Percentiles rank a stretch among this genome's conserved stretches.
These are phyloP conservation scores for Lyophyllum shimeji DNA, from an alignment of 768 basidiomycete species.

Conservation along the genomic window DNA sequence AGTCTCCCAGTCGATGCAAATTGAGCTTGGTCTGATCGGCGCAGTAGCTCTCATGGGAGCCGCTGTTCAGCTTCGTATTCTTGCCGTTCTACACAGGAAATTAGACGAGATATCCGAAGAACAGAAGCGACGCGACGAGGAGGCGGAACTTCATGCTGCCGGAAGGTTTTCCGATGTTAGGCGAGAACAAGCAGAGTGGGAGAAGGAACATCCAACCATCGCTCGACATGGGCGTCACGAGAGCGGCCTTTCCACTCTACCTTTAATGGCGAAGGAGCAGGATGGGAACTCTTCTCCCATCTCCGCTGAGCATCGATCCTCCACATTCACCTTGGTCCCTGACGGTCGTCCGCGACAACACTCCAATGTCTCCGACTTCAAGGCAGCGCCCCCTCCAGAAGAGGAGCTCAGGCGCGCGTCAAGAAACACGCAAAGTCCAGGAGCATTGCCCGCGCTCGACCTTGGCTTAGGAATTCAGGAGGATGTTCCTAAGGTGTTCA, in stretches of 20 bases:
- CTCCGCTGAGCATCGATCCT: slow-evolving; percentile 47
- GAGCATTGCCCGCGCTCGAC: slow-evolving; percentile 68
- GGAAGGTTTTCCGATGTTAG: slow-evolving; percentile 62
- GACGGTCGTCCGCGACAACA: slow-evolving; percentile 56
- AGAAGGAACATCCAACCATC: slow-evolving; percentile 74
- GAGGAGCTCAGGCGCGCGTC: slow-evolving; percentile 59
- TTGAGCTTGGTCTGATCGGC: slow-evolving; percentile 86
- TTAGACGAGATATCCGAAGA: slow-evolving; percentile 79
- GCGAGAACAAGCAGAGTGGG: slow-evolving; percentile 82
- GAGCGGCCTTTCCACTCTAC: slow-evolving; percentile 62
- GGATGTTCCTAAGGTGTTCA: slow-evolving; percentile 72
- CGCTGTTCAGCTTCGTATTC: slow-evolving; percentile 87
- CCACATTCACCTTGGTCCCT: slow-evolving; percentile 49
- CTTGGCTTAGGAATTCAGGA: slow-evolving; percentile 74
- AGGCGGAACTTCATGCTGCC: slow-evolving; percentile 74
- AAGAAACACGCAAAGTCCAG: slow-evolving; percentile 49
- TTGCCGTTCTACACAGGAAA: slow-evolving; percentile 76
- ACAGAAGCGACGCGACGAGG: slow-evolving; percentile 67
- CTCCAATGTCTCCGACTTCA: slow-evolving; percentile 75
- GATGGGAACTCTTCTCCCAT: slow-evolving; percentile 47
- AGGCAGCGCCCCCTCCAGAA: slow-evolving; percentile 58
- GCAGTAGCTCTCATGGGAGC: slow-evolving; percentile 84
- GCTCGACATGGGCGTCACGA: slow-evolving; percentile 60
- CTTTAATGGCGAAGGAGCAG: slow-evolving; percentile 61
- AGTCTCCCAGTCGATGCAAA: slow-evolving; percentile 87